Evolutionary conservation across 176 grass and related monocot genomes (phyloP).

Genomic region (Eleusine coracana): DNA sequence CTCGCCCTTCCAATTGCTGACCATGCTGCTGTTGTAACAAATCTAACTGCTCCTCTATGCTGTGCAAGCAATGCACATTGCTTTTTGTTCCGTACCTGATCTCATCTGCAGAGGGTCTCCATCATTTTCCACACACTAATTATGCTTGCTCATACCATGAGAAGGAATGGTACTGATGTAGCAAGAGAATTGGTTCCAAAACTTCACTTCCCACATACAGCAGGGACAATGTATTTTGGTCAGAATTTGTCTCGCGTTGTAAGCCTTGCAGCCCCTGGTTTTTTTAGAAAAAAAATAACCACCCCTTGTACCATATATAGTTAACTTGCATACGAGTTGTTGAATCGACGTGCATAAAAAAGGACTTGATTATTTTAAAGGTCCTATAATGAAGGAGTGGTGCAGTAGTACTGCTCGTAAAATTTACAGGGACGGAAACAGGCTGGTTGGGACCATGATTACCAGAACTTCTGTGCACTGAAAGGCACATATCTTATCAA

Average conservation of each 20-base stretch:
- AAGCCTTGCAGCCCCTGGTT: too few species aligned
- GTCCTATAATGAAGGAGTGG: not conserved
- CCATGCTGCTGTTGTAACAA: not conserved
- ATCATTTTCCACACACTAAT: not conserved
- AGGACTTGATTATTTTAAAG: not conserved
- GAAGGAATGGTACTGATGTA: not conserved
- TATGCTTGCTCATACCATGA: not conserved
- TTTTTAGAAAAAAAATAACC: too few species aligned
- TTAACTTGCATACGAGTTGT: not conserved
- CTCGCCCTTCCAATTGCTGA: constrained; percentile 32
- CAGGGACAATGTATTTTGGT: too few species aligned
- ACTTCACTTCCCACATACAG: too few species aligned
- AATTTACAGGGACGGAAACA: not conserved
- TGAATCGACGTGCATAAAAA: constrained; percentile 1
- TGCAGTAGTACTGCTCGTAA: not conserved
- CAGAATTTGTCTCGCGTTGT: too few species aligned
- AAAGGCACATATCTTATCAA: constrained; percentile 12
- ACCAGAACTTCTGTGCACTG: constrained; percentile 16
- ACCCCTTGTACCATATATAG: not conserved
- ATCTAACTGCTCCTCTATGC: not conserved
- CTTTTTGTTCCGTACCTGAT: not conserved
- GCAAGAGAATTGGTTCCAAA: too few species aligned
- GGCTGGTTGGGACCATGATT: constrained; percentile 22
- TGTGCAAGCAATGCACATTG: not conserved
- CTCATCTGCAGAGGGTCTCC: too few species aligned